Evolutionary conservation across 352 stramenopile genomes (phyloP).

Genomic region (Pythium periplocum): DNA sequence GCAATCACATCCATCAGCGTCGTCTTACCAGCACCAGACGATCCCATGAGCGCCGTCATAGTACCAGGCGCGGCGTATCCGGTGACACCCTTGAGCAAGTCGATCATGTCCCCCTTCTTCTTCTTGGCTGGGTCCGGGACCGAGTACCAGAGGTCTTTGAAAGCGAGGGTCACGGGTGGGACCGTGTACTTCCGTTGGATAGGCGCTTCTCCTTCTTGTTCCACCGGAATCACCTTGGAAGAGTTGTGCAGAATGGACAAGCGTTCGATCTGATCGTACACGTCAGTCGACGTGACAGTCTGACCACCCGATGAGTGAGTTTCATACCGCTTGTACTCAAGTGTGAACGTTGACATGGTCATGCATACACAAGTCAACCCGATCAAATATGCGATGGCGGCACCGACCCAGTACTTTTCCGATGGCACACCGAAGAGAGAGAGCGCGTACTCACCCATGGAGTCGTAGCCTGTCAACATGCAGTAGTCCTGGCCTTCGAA

Average conservation of each 20-base stretch:
- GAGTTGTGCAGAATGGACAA: conserved; percentile 7
- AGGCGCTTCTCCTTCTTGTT: neutral
- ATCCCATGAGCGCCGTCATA: conserved; percentile 39
- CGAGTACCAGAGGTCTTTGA: conserved; percentile 27
- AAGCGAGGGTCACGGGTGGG: conserved; percentile 20
- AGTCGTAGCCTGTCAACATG: conserved; percentile 12
- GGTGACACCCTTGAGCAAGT: conserved; percentile 30
- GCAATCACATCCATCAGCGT: conserved; percentile 21
- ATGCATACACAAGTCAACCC: conserved; percentile 6
- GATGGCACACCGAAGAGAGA: conserved; percentile 23
- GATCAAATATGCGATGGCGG: conserved; percentile 13
- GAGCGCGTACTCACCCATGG: conserved; percentile 33
- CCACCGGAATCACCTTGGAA: conserved; percentile 7
- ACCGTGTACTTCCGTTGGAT: conserved; percentile 7
- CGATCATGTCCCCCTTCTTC: conserved; percentile 9
- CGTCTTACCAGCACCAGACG: conserved; percentile 28
- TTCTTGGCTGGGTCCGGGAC: conserved; percentile 9
- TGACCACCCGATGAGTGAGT: conserved; percentile 6
- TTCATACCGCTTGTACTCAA: conserved; percentile 24
- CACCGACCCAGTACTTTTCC: conserved; percentile 16
- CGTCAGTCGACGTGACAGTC: conserved; percentile 14
- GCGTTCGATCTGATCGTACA: conserved; percentile 14
- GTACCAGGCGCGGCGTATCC: conserved; percentile 27
- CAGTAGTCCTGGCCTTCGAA: conserved; percentile 39
- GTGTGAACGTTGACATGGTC: conserved; percentile 4